These are phyloP conservation scores for Eucalyptus dawsonii DNA, from an alignment of 345 rosid genomes.

Conservation along the genomic window DNA sequence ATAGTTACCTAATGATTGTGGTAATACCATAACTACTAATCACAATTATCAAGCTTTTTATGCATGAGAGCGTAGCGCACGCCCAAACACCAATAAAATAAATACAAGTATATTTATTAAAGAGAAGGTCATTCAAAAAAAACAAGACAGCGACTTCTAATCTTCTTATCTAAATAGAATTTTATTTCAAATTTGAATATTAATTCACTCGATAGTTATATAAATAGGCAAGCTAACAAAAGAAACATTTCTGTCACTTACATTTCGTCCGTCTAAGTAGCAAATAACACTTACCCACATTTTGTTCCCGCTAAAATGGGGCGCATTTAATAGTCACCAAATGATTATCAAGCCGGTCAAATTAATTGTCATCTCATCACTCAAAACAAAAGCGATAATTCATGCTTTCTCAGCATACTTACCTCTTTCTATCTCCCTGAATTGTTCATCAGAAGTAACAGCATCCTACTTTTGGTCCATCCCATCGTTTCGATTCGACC, in stretches of 20 bases:
- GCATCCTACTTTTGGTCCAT: neutral
- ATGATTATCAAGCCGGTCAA: neutral
- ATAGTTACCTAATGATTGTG: neutral
- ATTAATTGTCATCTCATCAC: neutral
- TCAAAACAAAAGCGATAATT: neutral
- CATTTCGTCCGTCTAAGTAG: neutral
- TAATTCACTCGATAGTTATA: fast-evolving
- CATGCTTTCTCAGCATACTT: neutral
- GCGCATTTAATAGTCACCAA: fast-evolving
- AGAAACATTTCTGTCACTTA: neutral
- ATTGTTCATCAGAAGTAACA: neutral
- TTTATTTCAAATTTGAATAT: neutral
- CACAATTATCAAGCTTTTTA: neutral
- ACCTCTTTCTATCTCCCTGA: neutral
- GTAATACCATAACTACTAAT: neutral
- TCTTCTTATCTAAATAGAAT: neutral
- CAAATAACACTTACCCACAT: neutral
- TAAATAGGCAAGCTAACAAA: neutral
- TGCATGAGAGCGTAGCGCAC: fast-evolving
- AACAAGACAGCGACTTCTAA: too few species aligned
- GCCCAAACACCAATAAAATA: too few species aligned
- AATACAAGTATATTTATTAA: too few species aligned
- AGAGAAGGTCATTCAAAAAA: neutral
- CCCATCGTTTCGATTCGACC: neutral
- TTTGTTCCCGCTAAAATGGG: neutral